phyloP scores from a whole-genome alignment of 768 basidiomycete species.

The Tulasnella sp. region DNA sequence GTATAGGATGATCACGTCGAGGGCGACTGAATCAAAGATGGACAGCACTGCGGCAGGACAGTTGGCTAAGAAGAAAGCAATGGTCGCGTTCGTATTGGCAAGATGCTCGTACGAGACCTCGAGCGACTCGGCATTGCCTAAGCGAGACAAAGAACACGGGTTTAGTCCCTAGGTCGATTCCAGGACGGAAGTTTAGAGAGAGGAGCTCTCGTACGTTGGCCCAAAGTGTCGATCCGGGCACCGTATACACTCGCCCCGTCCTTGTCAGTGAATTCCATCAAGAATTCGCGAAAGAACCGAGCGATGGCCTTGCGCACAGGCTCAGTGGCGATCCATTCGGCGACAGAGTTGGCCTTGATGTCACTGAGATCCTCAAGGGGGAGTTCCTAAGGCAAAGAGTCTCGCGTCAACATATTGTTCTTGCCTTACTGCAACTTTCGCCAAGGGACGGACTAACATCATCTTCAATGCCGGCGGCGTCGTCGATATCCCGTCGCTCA shows the following conservation, averaged over 20 bases:
- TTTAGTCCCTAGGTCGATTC: too few relatives aligned
- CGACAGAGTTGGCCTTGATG: slow-evolving; percentile 94
- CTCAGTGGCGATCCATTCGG: slow-evolving; percentile 94
- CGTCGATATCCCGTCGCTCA: slow-evolving; percentile 80
- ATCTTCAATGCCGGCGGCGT: slow-evolving; percentile 74
- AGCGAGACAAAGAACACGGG: too few relatives aligned
- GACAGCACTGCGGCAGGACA: slow-evolving; percentile 85
- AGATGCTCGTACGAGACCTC: slow-evolving; percentile 97
- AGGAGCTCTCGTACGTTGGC: slow-evolving; percentile 59
- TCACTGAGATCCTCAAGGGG: slow-evolving; percentile 93
- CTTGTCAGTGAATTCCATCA: slow-evolving; percentile 94
- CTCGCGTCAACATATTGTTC: neutral
- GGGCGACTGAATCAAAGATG: slow-evolving; percentile 91
- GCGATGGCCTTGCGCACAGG: slow-evolving; percentile 83
- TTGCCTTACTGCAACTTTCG: too few relatives aligned
- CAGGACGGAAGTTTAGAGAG: neutral
- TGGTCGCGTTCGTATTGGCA: slow-evolving; percentile 79
- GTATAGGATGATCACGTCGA: slow-evolving; percentile 87
- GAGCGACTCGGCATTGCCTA: slow-evolving; percentile 93
- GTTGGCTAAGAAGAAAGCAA: slow-evolving; percentile 96
- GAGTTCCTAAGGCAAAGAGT: slow-evolving; percentile 50
- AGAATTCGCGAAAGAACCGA: slow-evolving; percentile 86
- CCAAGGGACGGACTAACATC: too few relatives aligned
- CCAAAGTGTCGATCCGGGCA: slow-evolving; percentile 81
- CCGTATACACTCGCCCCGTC: slow-evolving; percentile 88